Evolutionary conservation across 805 yeast species (phyloP).

Genomic region (Saturnispora kantuleensis): DNA sequence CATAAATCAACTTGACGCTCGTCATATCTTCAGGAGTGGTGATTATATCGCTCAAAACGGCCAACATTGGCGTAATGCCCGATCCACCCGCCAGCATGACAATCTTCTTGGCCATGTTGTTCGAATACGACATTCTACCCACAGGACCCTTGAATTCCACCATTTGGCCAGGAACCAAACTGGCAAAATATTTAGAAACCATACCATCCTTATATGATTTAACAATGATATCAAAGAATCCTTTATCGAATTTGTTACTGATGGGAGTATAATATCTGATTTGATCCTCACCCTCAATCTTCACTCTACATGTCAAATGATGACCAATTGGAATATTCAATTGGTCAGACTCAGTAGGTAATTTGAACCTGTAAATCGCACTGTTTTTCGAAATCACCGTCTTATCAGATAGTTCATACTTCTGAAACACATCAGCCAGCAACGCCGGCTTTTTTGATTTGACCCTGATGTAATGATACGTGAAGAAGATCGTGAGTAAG

Average conservation of each 20-base stretch:
- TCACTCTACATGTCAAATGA: constrained; percentile 50
- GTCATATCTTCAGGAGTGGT: constrained; percentile 62
- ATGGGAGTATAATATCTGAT: constrained; percentile 71
- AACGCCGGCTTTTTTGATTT: constrained; percentile 32
- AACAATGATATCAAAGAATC: constrained; percentile 67
- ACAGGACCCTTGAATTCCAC: constrained; percentile 74
- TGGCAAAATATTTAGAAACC: constrained; percentile 60
- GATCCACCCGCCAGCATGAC: constrained; percentile 78
- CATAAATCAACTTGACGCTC: constrained; percentile 51
- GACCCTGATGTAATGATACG: constrained; percentile 29
- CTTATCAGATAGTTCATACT: constrained; percentile 62
- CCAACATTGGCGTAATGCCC: constrained; percentile 85
- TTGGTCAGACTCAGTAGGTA: constrained; percentile 49
- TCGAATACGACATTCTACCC: constrained; percentile 52
- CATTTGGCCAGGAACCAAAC: constrained; percentile 51
- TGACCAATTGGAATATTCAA: constrained; percentile 67
- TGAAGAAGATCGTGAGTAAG: constrained; percentile 30
- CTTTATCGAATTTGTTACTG: constrained; percentile 57
- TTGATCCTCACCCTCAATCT: constrained; percentile 40
- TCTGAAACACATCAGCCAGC: constrained; percentile 45
- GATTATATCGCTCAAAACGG: constrained; percentile 60
- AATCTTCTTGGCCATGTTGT: constrained; percentile 52
- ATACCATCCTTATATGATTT: constrained; percentile 66
- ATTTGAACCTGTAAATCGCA: constrained; percentile 65
- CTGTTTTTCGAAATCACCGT: constrained; percentile 62